These are phyloP conservation scores for Entophlyctis luteolus DNA, from an alignment of 192 early-diverging fungal genomes.

Conservation along the genomic window DNA sequence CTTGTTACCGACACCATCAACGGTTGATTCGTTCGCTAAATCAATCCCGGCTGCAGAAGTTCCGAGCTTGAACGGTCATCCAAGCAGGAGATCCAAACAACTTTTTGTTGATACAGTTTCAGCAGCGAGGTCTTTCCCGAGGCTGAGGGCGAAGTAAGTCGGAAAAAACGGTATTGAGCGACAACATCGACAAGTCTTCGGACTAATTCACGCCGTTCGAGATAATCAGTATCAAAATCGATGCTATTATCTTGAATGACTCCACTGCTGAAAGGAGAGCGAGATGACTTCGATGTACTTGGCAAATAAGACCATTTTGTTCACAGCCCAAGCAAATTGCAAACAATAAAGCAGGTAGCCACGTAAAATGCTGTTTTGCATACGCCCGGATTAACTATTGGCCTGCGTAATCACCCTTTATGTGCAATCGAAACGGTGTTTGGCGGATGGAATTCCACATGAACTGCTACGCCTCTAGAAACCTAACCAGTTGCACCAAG, in stretches of 20 bases:
- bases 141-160: neutral
- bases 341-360: neutral
- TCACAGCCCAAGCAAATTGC: neutral
- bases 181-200: neutral
- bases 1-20: neutral
- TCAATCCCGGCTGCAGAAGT: slow-evolving; percentile 9
- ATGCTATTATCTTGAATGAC: neutral
- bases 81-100: slow-evolving; percentile 1
- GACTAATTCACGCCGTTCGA: neutral
- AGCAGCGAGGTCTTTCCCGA: slow-evolving; percentile 19
- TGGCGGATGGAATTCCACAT: too few species aligned
- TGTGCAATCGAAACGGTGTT: too few species aligned
- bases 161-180: neutral
- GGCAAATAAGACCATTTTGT: too few species aligned
- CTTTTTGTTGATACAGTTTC: neutral
- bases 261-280: neutral
- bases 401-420: too few species aligned
- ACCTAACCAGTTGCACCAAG: too few species aligned
- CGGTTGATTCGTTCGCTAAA: neutral
- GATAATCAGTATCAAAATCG: neutral
- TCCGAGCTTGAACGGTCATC: slow-evolving; percentile 3
- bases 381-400: too few species aligned
- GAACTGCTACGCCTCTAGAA: too few species aligned
- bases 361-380: too few species aligned
- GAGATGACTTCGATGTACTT: neutral